Evolutionary conservation across 2,329 filamentous ascomycete species (phyloP).

Genomic region (Sordariomycetes sp.): DNA sequence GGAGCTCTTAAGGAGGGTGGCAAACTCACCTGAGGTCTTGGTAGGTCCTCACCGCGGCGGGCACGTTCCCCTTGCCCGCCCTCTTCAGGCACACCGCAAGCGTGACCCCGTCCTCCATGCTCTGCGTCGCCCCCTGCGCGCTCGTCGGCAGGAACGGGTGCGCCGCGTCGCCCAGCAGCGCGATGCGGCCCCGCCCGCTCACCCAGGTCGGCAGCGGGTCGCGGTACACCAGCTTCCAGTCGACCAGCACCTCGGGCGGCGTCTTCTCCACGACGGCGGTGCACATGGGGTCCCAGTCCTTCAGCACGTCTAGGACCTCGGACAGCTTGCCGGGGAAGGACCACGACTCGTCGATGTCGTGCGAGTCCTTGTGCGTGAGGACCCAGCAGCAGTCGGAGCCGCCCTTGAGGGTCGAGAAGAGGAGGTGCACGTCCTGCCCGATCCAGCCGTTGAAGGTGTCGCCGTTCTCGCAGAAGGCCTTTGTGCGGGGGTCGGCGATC

Average conservation of each 20-base stretch:
- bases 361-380: constrained; percentile 41
- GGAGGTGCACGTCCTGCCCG: constrained; percentile 43
- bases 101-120: constrained; percentile 28
- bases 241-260: constrained; percentile 24
- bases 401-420: constrained; percentile 46
- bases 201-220: constrained; percentile 33
- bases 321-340: constrained; percentile 39
- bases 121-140: constrained; percentile 26
- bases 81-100: constrained; percentile 21
- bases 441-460: constrained; percentile 51
- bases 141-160: constrained; percentile 28
- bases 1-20: too few relatives aligned
- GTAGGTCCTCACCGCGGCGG: constrained; percentile 21
- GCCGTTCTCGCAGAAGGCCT: constrained; percentile 37
- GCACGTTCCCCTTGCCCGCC: constrained; percentile 14
- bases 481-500: constrained; percentile 38
- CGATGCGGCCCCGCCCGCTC: constrained; percentile 20
- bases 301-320: constrained; percentile 37
- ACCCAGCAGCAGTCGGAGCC: constrained; percentile 49
- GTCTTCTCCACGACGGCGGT: constrained; percentile 32
- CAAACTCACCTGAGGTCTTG: constrained; percentile 20
- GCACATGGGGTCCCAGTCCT: constrained; percentile 32
- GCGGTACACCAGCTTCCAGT: constrained; percentile 40
- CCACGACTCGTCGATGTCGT: constrained; percentile 45
- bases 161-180: constrained; percentile 27